Evolutionary conservation across 2,329 filamentous ascomycete species (phyloP).

Genomic region (Zymoseptoria pseudotritici): DNA sequence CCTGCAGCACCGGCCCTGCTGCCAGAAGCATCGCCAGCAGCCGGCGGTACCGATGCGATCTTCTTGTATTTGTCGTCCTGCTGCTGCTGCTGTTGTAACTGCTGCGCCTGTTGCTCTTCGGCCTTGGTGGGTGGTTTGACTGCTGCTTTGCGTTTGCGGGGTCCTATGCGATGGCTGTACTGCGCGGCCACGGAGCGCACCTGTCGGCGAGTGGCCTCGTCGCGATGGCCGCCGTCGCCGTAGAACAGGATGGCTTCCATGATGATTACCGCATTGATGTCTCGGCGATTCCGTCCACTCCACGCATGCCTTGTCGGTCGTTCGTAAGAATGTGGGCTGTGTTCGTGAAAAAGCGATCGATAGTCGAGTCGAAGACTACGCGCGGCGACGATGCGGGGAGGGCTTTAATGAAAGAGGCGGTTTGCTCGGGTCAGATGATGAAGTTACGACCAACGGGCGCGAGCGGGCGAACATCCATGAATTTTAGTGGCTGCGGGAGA

Average conservation of each 20-base stretch:
- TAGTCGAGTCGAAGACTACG: neutral
- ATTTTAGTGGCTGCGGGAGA: neutral
- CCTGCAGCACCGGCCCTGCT: neutral
- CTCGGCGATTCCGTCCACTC: neutral
- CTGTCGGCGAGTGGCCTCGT: constrained; percentile 15
- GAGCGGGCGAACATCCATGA: neutral
- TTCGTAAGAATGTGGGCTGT: neutral
- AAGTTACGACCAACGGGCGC: neutral
- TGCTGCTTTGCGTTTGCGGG: constrained; percentile 14
- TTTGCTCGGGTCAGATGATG: neutral
- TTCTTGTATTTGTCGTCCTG: neutral
- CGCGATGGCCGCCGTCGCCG: constrained; percentile 10
- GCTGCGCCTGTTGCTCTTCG: neutral
- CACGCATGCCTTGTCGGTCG: neutral
- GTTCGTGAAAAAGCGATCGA: neutral
- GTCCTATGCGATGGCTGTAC: constrained; percentile 18
- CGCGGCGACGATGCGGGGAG: neutral
- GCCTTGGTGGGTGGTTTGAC: neutral
- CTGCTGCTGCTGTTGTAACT: neutral
- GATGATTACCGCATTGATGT: neutral
- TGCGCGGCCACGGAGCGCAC: constrained; percentile 16
- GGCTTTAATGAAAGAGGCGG: neutral
- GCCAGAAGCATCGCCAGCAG: neutral
- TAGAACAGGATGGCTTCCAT: constrained; percentile 20
- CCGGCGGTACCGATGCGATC: neutral